A percentile compares a stretch with the other conserved stretches of the same genome.
phyloP scores from a whole-genome alignment of 495 filamentous ascomycete genomes.

The Penicillium roqueforti region DNA sequence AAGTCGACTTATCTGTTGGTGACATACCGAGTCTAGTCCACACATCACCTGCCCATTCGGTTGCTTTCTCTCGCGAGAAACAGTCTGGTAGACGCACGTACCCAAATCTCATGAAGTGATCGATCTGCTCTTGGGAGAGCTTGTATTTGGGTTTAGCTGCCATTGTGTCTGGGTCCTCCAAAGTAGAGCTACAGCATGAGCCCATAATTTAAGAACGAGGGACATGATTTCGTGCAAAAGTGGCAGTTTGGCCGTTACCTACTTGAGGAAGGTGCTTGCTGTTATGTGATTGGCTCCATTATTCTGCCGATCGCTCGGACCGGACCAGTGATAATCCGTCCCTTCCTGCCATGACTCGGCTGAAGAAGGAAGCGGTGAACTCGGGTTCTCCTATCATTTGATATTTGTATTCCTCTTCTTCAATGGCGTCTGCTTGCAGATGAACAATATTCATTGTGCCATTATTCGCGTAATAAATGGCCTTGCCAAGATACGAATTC shows the following conservation, averaged over 20 bases:
- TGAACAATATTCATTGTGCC: not conserved
- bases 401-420: not conserved
- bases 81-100: slow-evolving; percentile 57
- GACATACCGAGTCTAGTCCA: slow-evolving; percentile 69
- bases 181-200: not conserved
- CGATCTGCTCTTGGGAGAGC: slow-evolving; percentile 58
- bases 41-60: slow-evolving; percentile 51
- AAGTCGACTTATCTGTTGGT: slow-evolving; percentile 63
- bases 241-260: not conserved
- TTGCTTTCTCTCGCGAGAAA: slow-evolving; percentile 60
- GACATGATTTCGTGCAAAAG: not conserved
- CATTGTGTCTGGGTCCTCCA: not conserved
- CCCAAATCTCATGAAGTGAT: slow-evolving; percentile 63
- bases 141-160: slow-evolving; percentile 5
- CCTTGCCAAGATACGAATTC: slow-evolving; percentile 1
- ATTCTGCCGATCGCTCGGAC: not conserved
- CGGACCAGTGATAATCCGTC: not conserved
- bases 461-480: not conserved
- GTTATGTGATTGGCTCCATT: not conserved
- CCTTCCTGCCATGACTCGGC: not conserved
- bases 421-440: not conserved
- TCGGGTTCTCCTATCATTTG: not conserved
- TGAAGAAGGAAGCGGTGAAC: not conserved
- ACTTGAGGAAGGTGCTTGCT: not conserved
- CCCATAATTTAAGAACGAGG: not conserved